These are phyloP conservation scores for Ganoderma boninense DNA, from an alignment of 1,284 basidiomycete genomes.

Conservation along the genomic window DNA sequence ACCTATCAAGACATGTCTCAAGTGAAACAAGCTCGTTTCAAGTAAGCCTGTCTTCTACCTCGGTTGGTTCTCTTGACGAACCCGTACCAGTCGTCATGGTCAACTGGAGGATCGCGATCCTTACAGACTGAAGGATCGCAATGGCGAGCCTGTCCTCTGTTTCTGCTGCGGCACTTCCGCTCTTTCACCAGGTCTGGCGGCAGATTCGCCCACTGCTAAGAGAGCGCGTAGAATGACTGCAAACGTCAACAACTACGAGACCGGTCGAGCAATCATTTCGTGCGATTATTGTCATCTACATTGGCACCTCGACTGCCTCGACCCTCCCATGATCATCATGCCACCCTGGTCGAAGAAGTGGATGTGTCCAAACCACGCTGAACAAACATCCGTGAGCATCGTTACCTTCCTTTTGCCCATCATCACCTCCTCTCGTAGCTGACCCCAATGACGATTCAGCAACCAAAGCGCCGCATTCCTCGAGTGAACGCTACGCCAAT, in stretches of 20 bases:
- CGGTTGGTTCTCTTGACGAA: slow-evolving; percentile 29
- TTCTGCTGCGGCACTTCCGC: slow-evolving; percentile 90
- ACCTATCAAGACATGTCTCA: slow-evolving; percentile 83
- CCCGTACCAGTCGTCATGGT: slow-evolving; percentile 78
- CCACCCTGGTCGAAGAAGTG: slow-evolving; percentile 92
- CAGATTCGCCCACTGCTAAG: slow-evolving; percentile 61
- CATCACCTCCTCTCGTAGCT: slow-evolving; percentile 13
- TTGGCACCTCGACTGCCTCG: slow-evolving; percentile 97
- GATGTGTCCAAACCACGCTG: slow-evolving; percentile 98
- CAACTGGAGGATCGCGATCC: slow-evolving; percentile 93
- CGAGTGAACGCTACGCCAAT: slow-evolving; percentile 72
- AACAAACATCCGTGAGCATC: slow-evolving; percentile 75
- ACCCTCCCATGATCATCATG: slow-evolving; percentile 89
- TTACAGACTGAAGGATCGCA: slow-evolving; percentile 86
- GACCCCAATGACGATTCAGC: slow-evolving; percentile 49
- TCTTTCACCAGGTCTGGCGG: slow-evolving; percentile 57
- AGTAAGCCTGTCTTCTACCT: slow-evolving; percentile 58
- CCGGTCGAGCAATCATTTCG: slow-evolving; percentile 81
- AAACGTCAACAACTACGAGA: slow-evolving; percentile 47
- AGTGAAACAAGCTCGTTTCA: slow-evolving; percentile 78
- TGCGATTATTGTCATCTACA: slow-evolving; percentile 96
- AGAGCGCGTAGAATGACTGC: slow-evolving; percentile 55
- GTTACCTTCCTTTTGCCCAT: neutral
- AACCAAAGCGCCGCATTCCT: slow-evolving; percentile 79
- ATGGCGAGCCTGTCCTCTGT: slow-evolving; percentile 85